phyloP scores from a whole-genome alignment of 768 basidiomycete genomes.

The Panus rudis region DNA sequence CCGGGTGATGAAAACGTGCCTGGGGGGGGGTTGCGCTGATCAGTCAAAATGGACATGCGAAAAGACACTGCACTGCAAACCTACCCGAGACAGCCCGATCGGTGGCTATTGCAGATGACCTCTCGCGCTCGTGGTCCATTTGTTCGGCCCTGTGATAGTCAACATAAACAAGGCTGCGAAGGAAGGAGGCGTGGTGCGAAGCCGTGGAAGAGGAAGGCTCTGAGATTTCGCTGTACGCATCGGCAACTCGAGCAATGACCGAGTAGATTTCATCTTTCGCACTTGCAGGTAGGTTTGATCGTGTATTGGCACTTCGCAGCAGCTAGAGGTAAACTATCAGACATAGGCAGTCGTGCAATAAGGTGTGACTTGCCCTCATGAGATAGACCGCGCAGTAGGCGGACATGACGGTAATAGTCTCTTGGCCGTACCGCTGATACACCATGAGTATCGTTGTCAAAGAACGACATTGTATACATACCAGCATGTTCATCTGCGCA shows the following conservation, averaged over 20 bases:
- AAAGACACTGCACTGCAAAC: no score
- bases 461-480: slow-evolving; percentile 1
- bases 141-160: no score
- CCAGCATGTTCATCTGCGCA: slow-evolving; percentile 63
- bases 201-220: slow-evolving; percentile 51
- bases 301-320: slow-evolving; percentile 55
- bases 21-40: no score
- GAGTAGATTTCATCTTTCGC: slow-evolving; percentile 58
- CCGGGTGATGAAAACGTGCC: no score
- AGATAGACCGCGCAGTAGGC: slow-evolving; percentile 83
- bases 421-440: slow-evolving; percentile 73
- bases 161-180: slow-evolving; percentile 59
- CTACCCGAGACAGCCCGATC: no score
- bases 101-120: no score
- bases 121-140: no score
- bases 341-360: slow-evolving; percentile 1
- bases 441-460: slow-evolving; percentile 1
- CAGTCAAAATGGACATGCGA: no score
- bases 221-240: slow-evolving; percentile 66
- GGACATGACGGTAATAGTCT: slow-evolving; percentile 79
- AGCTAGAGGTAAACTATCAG: slow-evolving; percentile 38
- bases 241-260: slow-evolving; percentile 62
- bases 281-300: slow-evolving; percentile 50
- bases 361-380: slow-evolving; percentile 48
- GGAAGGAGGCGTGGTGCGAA: slow-evolving; percentile 75